These are phyloP conservation scores for Xerocomus nothofagi DNA, from an alignment of 1,284 basidiomycete genomes.

Conservation along the genomic window DNA sequence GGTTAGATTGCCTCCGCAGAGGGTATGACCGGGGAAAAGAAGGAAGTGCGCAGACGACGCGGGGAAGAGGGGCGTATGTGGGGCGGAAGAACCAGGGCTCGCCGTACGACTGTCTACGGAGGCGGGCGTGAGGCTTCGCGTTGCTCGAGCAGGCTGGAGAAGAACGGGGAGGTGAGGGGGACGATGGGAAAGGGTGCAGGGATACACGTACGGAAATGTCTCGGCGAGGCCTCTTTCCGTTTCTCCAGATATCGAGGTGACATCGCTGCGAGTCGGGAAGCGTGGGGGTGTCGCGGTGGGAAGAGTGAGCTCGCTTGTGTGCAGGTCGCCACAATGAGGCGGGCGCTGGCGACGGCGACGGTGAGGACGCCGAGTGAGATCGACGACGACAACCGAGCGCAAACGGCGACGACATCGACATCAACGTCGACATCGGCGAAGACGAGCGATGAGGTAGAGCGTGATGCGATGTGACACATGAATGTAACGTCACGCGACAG, in stretches of 20 bases:
- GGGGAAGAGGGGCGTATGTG: conserved; percentile 43
- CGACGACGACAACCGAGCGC: conserved; percentile 46
- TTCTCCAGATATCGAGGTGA: conserved; percentile 53
- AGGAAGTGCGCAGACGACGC: conserved; percentile 61
- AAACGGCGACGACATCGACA: conserved; percentile 42
- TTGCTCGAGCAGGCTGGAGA: conserved; percentile 19
- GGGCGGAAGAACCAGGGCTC: conserved; percentile 30
- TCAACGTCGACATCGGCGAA: conserved; percentile 11
- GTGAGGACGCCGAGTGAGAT: conserved; percentile 56
- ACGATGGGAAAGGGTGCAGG: not conserved
- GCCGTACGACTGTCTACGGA: conserved; percentile 32
- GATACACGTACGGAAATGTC: conserved; percentile 44
- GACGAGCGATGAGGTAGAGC: conserved; percentile 3
- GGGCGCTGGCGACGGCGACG: conserved; percentile 38
- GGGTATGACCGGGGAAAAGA: conserved; percentile 42
- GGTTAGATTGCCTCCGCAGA: conserved; percentile 20
- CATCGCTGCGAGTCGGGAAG: conserved; percentile 46
- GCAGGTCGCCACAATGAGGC: conserved; percentile 42
- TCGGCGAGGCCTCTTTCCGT: conserved; percentile 52
- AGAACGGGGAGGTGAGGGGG: not conserved
- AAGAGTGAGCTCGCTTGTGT: conserved; percentile 48
- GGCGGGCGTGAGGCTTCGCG: conserved; percentile 31
- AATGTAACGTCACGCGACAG: conserved; percentile 22
- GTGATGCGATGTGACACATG: conserved; percentile 14
- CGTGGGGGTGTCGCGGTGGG: conserved; percentile 35